Evolutionary conservation across 495 filamentous ascomycete genomes (phyloP).

Genomic region (Echria macrotheca): DNA sequence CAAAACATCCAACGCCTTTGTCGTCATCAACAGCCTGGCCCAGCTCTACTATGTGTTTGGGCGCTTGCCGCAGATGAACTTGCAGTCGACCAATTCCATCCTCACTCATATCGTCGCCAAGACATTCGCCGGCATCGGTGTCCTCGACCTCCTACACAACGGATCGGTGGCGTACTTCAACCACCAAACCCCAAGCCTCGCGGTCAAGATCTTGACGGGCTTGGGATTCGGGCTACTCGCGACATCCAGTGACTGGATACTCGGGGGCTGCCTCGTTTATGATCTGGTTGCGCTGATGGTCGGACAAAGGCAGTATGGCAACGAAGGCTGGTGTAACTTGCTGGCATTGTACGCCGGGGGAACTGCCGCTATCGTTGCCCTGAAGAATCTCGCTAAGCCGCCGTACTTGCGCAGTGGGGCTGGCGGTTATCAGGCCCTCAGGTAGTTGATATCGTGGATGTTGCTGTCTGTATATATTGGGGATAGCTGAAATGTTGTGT

Average conservation of each 20-base stretch:
- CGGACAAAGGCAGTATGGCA: slow-evolving; percentile 35
- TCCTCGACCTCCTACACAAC: slow-evolving; percentile 49
- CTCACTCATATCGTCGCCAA: slow-evolving; percentile 48
- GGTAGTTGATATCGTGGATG: not conserved
- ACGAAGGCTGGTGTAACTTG: slow-evolving; percentile 37
- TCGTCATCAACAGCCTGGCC: slow-evolving; percentile 42
- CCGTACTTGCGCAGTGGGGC: slow-evolving; percentile 17
- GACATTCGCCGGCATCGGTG: slow-evolving; percentile 50
- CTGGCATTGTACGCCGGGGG: slow-evolving; percentile 42
- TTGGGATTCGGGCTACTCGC: slow-evolving; percentile 39
- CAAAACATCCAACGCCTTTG: slow-evolving; percentile 43
- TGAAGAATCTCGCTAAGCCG: slow-evolving; percentile 44
- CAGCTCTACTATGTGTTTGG: slow-evolving; percentile 46
- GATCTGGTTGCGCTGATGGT: slow-evolving; percentile 44
- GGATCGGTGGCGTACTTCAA: slow-evolving; percentile 45
- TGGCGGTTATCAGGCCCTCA: not conserved
- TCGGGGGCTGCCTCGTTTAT: slow-evolving; percentile 49
- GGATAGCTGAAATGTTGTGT: too few relatives aligned
- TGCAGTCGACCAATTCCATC: slow-evolving; percentile 34
- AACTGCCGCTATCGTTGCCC: slow-evolving; percentile 43
- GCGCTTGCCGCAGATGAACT: slow-evolving; percentile 40
- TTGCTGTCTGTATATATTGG: too few relatives aligned
- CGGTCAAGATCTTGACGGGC: slow-evolving; percentile 42
- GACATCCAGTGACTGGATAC: slow-evolving; percentile 45
- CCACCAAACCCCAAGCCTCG: slow-evolving; percentile 31